Percentiles rank a stretch among this genome's conserved stretches.
Evolutionary conservation across 1,284 basidiomycete species (phyloP).

Genomic region (Ceratobasidium papillatum): DNA sequence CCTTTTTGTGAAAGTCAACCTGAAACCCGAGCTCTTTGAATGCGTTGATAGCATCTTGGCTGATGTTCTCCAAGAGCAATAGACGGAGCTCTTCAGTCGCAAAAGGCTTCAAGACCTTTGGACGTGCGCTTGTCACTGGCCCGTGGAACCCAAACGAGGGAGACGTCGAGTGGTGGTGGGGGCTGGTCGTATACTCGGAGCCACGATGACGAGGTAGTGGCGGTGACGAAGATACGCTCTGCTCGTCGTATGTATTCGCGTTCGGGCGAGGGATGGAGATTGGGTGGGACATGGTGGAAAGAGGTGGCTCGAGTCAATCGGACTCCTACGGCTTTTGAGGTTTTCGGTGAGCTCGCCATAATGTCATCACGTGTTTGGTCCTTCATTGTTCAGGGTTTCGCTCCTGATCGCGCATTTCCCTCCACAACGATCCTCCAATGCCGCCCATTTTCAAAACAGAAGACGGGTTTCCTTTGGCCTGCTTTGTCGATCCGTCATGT

Average conservation of each 20-base stretch:
- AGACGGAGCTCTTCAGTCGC: constrained; percentile 80
- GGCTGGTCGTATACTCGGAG: constrained; percentile 27
- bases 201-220: constrained; percentile 11
- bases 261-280: constrained; percentile 25
- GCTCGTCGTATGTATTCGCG: constrained; percentile 1
- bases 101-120: constrained; percentile 74
- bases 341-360: constrained; percentile 20
- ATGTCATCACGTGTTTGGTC: background rate
- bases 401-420: background rate
- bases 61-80: constrained; percentile 95
- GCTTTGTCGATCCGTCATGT: constrained; percentile 18
- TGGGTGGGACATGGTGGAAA: constrained; percentile 32
- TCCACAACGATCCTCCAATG: background rate
- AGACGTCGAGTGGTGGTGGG: constrained; percentile 26
- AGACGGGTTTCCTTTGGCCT: constrained; percentile 13
- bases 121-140: background rate
- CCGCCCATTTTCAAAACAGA: constrained; percentile 31
- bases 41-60: constrained; percentile 84
- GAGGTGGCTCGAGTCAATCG: constrained; percentile 38
- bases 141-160: constrained; percentile 1
- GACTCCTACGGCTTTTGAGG: constrained; percentile 40
- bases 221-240: constrained; percentile 22
- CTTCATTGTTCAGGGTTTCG: constrained; percentile 6
- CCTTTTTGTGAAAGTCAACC: constrained; percentile 90
- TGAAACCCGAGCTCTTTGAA: constrained; percentile 89